phyloP scores from a whole-genome alignment of 352 stramenopile genomes.

The Halophytophthora batemanensis region DNA sequence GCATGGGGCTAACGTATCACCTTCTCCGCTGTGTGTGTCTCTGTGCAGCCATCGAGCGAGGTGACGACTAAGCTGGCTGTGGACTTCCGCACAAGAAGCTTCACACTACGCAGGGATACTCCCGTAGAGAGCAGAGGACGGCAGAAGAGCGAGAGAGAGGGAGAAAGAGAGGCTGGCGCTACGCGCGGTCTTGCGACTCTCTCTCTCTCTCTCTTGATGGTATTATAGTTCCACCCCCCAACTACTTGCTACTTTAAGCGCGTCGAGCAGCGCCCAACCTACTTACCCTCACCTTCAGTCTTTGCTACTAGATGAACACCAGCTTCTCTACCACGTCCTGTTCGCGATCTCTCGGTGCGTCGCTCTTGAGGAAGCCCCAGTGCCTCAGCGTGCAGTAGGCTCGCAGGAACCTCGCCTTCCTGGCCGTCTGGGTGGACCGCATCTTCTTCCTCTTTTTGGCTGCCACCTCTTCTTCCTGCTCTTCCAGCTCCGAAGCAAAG shows the following conservation, averaged over 20 bases:
- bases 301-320: slow-evolving; percentile 77
- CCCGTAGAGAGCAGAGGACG: slow-evolving; percentile 18
- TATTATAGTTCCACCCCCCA: slow-evolving; percentile 28
- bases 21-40: slow-evolving; percentile 8
- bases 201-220: slow-evolving; percentile 30
- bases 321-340: slow-evolving; percentile 74
- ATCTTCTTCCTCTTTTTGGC: slow-evolving; percentile 19
- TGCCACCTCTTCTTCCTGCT: slow-evolving; percentile 6
- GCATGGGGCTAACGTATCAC: too few relatives aligned
- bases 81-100: slow-evolving; percentile 15
- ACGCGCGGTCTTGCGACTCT: not conserved
- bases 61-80: slow-evolving; percentile 47
- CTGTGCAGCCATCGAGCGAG: slow-evolving; percentile 73
- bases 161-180: not conserved
- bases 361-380: slow-evolving; percentile 64
- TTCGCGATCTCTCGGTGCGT: slow-evolving; percentile 33
- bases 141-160: slow-evolving; percentile 7
- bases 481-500: slow-evolving; percentile 44
- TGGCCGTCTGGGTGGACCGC: slow-evolving; percentile 9
- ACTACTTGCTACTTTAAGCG: slow-evolving; percentile 33
- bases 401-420: slow-evolving; percentile 64
- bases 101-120: not conserved
- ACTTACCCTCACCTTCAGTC: not conserved
- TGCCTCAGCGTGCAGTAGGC: slow-evolving; percentile 65
- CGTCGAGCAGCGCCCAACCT: slow-evolving; percentile 15